A percentile compares a stretch with the other conserved stretches of the same genome.
phyloP scores from a whole-genome alignment of 495 filamentous ascomycete species.

The Talaromyces liani region DNA sequence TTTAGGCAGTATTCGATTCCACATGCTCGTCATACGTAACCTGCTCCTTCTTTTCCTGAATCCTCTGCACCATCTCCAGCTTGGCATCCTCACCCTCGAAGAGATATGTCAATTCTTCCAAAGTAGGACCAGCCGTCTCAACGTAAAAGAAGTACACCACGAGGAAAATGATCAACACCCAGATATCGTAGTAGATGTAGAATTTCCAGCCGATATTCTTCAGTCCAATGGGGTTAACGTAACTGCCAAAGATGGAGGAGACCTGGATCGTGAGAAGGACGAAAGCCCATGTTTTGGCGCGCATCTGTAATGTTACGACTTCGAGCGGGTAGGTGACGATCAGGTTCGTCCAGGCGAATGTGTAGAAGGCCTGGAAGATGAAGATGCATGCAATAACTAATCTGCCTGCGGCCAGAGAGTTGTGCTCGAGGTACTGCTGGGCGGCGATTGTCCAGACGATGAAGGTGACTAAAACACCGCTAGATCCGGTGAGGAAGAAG shows the following conservation, averaged over 20 bases:
- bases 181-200: constrained; percentile 52
- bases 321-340: constrained; percentile 57
- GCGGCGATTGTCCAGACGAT: constrained; percentile 49
- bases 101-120: constrained; percentile 51
- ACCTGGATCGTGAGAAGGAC: constrained; percentile 54
- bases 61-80: constrained; percentile 11
- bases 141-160: constrained; percentile 59
- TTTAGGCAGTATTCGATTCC: constrained; percentile 9
- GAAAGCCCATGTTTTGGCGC: constrained; percentile 60
- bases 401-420: constrained; percentile 38
- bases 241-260: constrained; percentile 45
- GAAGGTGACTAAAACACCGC: constrained; percentile 50
- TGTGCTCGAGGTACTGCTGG: constrained; percentile 41
- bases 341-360: constrained; percentile 52
- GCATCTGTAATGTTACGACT: constrained; percentile 54
- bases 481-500: constrained; percentile 47
- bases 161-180: constrained; percentile 48
- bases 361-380: constrained; percentile 48
- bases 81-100: constrained; percentile 17
- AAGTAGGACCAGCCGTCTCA: constrained; percentile 55
- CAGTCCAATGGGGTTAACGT: constrained; percentile 51
- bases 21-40: constrained; percentile 12
- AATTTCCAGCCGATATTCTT: constrained; percentile 46
- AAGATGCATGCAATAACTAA: constrained; percentile 53
- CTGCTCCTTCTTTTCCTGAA: constrained; percentile 14